Evolutionary conservation across 148 eudicot species (phyloP), one percentile per base, ranked within the genome.

Genomic region (Diospyros lotus): DNA sequence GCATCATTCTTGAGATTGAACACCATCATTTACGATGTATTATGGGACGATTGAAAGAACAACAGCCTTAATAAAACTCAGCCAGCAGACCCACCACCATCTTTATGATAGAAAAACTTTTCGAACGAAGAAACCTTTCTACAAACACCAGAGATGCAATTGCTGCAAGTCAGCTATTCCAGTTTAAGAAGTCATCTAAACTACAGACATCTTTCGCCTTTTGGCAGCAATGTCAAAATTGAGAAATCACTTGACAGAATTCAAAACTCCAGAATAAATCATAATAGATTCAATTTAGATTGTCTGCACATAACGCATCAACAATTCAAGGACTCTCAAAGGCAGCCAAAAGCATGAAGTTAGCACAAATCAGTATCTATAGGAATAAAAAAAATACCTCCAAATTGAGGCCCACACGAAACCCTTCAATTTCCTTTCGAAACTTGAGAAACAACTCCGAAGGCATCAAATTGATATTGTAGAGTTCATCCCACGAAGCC

Each of bases 381-480:
- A 54, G 9, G 18, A 9, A 75, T n/a, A 46, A 15, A 65, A 14
- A 43, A 39, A 41, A 15, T 79, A 91, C 98, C 96, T 94, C 97
- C 65, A 94, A 79, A 80, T 94, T 93, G 73, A 91, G 77, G 72
- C 93, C 98, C 76, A 91, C 77, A 48, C 94, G 85, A 69, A 87
- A 83, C 15, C 89, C 97, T 63, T 89, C 78, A 70, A 82, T 53
- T 75, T 91, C 80, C 85, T 87, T 88, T 65, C 98, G 88, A 63
- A 94, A 92, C 75, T 94, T 94, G 82, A 91, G 74, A 72, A 94
- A 87, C 53, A 91, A 71, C 74, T 94, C 91, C 2, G 97, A 87
- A 17, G 97, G 98, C 69, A 94, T 75, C 75, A 94, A 82, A 74
- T 91, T 71, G 68, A 94, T 38, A 53, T 83, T 90, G 87, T 86